Percentiles rank a stretch among this genome's conserved stretches.
These are phyloP conservation scores for Fusarium falciforme DNA, from an alignment of 2,329 filamentous ascomycete species.

Conservation along the genomic window DNA sequence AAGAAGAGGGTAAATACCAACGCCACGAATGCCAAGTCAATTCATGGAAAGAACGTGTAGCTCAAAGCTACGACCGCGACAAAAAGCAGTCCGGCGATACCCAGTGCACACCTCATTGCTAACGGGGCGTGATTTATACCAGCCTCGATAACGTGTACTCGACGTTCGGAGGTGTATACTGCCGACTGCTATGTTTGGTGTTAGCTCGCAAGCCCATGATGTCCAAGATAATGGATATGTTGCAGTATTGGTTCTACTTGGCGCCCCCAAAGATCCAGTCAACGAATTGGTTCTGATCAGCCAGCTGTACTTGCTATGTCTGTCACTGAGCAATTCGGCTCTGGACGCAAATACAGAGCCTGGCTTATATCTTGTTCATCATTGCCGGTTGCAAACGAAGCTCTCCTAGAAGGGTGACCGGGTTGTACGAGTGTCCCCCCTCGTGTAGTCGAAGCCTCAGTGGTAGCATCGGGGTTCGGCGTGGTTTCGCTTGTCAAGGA, in stretches of 20 bases:
- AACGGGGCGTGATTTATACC: not conserved
- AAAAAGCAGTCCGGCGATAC: not conserved
- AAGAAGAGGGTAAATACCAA: not conserved
- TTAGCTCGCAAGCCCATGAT: not conserved
- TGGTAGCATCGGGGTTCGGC: no score
- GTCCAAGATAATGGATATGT: not conserved
- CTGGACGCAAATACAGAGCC: not conserved
- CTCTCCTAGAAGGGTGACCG: not conserved
- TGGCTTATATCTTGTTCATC: not conserved
- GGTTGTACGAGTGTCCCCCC: not conserved
- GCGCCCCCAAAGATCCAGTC: slow-evolving; percentile 3
- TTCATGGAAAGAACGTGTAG: not conserved
- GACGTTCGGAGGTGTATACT: no score
- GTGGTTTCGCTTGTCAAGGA: no score
- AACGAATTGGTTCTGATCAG: slow-evolving; percentile 9
- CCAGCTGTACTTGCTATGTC: not conserved
- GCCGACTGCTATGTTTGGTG: not conserved
- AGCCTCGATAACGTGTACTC: not conserved
- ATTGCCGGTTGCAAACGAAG: not conserved
- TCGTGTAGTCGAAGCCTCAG: not conserved
- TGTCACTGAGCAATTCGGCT: not conserved
- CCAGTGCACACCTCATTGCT: not conserved
- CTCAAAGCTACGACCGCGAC: no score
- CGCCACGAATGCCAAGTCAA: not conserved
- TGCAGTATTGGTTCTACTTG: slow-evolving; percentile 3